These are phyloP conservation scores for Boletus edulis DNA, from an alignment of 768 basidiomycete species.

Conservation along the genomic window DNA sequence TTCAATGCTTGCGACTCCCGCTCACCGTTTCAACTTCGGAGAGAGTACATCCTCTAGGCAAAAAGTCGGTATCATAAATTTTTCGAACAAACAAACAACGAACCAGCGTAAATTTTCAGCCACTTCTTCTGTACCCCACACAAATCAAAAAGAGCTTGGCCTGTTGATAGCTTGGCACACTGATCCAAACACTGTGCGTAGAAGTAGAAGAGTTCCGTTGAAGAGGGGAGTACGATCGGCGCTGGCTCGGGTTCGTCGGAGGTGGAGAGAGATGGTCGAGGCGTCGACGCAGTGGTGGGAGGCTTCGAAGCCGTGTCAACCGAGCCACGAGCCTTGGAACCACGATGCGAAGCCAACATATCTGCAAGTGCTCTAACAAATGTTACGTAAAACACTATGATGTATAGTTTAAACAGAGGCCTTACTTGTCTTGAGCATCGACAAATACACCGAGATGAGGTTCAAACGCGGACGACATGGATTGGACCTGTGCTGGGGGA, in stretches of 20 bases:
- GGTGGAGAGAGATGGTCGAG: constrained; percentile 37
- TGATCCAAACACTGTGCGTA: constrained; percentile 95
- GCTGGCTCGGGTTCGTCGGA: constrained; percentile 46
- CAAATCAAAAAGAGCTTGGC: constrained; percentile 80
- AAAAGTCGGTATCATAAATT: background rate
- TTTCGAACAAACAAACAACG: constrained; percentile 15
- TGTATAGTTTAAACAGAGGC: background rate
- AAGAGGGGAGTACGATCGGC: constrained; percentile 81
- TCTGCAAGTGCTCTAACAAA: constrained; percentile 73
- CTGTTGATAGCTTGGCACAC: constrained; percentile 86
- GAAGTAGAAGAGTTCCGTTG: constrained; percentile 96
- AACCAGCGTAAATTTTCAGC: constrained; percentile 90
- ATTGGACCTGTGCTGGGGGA: constrained; percentile 50
- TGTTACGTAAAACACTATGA: background rate
- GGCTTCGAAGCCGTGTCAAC: constrained; percentile 50
- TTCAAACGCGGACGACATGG: constrained; percentile 90
- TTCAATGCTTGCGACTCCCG: constrained; percentile 2
- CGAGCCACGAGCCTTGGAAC: constrained; percentile 59
- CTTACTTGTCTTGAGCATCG: constrained; percentile 95
- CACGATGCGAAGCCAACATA: constrained; percentile 84
- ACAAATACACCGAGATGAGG: constrained; percentile 91
- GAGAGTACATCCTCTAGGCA: constrained; percentile 80
- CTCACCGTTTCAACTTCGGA: constrained; percentile 68
- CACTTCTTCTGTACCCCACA: constrained; percentile 87
- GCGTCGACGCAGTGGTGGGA: constrained; percentile 26